A percentile compares a stretch with the other conserved stretches of the same genome.
Evolutionary conservation across 768 basidiomycete species (phyloP).

Genomic region (Russula olivacea): DNA sequence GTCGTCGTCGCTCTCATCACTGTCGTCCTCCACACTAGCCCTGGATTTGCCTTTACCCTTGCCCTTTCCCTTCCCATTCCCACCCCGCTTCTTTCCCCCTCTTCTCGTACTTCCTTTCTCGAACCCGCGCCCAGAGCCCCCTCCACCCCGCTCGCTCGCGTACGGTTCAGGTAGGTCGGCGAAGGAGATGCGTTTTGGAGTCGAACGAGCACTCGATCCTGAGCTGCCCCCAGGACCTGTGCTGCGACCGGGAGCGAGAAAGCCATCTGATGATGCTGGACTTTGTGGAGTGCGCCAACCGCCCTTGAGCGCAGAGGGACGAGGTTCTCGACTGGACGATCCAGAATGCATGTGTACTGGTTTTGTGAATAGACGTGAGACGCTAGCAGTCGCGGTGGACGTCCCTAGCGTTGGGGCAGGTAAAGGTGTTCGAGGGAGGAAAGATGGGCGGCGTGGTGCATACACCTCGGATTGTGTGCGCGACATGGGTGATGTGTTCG

Average conservation of each 20-base stretch:
- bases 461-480: conserved; percentile 28
- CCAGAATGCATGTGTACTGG: conserved; percentile 54
- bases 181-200: conserved; percentile 76
- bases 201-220: conserved; percentile 44
- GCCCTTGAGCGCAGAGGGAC: conserved; percentile 43
- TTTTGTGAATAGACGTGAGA: conserved; percentile 72
- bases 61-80: conserved; percentile 34
- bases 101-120: conserved; percentile 25
- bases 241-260: conserved; percentile 22
- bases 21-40: conserved; percentile 27
- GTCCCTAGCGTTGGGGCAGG: conserved; percentile 48
- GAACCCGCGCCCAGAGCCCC: conserved; percentile 23
- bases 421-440: conserved; percentile 46
- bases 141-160: conserved; percentile 23
- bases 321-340: conserved; percentile 55
- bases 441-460: conserved; percentile 35
- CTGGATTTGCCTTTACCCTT: conserved; percentile 33
- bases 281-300: conserved; percentile 25
- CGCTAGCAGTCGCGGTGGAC: conserved; percentile 69
- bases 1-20: conserved; percentile 7
- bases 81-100: conserved; percentile 22
- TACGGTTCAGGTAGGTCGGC: conserved; percentile 69
- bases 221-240: conserved; percentile 34
- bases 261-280: conserved; percentile 33
- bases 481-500: conserved; percentile 30